phyloP scores from a whole-genome alignment of 352 stramenopile genomes.

The Pythium guiyangense region DNA sequence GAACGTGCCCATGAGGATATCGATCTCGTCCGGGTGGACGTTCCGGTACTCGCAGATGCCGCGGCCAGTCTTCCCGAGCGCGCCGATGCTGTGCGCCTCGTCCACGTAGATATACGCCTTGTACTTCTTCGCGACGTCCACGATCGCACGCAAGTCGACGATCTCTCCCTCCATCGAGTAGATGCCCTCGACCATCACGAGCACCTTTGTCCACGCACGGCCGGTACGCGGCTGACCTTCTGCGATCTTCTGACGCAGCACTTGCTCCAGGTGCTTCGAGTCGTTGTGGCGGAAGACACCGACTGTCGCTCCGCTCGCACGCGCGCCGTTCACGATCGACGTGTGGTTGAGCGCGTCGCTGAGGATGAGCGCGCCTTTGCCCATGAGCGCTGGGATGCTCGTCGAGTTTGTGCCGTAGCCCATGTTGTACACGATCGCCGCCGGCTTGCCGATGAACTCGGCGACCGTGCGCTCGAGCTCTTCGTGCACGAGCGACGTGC shows the following conservation, averaged over 20 bases:
- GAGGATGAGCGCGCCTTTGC: conserved; percentile 93
- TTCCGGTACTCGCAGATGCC: conserved; percentile 94
- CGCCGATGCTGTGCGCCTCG: conserved; percentile 96
- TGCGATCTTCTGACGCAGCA: conserved; percentile 73
- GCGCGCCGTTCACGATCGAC: conserved; percentile 77
- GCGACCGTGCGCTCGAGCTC: conserved; percentile 90
- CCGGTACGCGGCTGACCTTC: conserved; percentile 90
- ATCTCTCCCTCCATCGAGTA: conserved; percentile 99
- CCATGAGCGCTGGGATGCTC: no score
- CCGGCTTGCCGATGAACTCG: conserved; percentile 95
- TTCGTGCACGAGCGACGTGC: conserved; percentile 88
- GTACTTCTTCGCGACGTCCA: conserved; percentile 95
- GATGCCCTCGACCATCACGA: conserved; percentile 97
- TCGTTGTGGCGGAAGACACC: conserved; percentile 98
- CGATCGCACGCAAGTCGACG: conserved; percentile 91
- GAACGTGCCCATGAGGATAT: conserved; percentile 99
- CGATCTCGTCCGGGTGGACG: conserved; percentile 95
- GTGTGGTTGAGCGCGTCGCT: conserved; percentile 90
- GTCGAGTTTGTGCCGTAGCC: no score
- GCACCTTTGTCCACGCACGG: conserved; percentile 96
- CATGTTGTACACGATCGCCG: conserved; percentile 94
- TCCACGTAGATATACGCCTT: conserved; percentile 97
- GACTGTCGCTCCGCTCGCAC: conserved; percentile 90
- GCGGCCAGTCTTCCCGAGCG: conserved; percentile 91
- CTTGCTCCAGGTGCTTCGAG: conserved; percentile 87